phyloP scores from a whole-genome alignment of 768 basidiomycete genomes.

The Leccinum rimulosum region DNA sequence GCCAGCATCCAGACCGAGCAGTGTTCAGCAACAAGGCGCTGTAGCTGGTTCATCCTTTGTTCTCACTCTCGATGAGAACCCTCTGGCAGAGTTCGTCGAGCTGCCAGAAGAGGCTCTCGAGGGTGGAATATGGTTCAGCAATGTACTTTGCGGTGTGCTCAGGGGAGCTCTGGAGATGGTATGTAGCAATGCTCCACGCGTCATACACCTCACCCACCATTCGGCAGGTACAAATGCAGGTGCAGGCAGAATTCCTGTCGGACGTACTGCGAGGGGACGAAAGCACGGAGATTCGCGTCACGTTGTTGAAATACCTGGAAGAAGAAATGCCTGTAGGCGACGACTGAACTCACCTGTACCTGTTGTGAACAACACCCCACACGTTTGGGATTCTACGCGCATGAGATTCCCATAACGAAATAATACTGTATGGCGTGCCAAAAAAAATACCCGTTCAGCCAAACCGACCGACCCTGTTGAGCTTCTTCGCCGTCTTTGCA shows the following conservation, averaged over 20 bases:
- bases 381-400: not conserved
- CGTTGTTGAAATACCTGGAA: constrained; percentile 86
- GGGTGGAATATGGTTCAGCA: constrained; percentile 95
- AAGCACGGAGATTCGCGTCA: constrained; percentile 89
- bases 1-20: constrained; percentile 48
- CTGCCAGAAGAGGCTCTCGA: constrained; percentile 90
- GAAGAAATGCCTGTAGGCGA: constrained; percentile 95
- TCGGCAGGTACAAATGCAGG: constrained; percentile 90
- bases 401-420: constrained; percentile 1
- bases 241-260: constrained; percentile 83
- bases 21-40: constrained; percentile 39
- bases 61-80: constrained; percentile 92
- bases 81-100: constrained; percentile 94
- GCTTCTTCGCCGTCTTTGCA: constrained; percentile 84
- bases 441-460: constrained; percentile 24
- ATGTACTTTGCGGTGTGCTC: constrained; percentile 91
- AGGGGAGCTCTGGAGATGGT: constrained; percentile 97
- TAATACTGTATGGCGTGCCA: constrained; percentile 13
- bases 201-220: constrained; percentile 16
- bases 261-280: constrained; percentile 94
- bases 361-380: constrained; percentile 4
- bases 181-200: constrained; percentile 20
- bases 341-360: constrained; percentile 52
- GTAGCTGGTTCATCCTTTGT: constrained; percentile 64
- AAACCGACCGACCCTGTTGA: constrained; percentile 80